Base-by-base conservation (phyloP, 1,284 basidiomycete species). In the Leccinum laetum region DNA sequence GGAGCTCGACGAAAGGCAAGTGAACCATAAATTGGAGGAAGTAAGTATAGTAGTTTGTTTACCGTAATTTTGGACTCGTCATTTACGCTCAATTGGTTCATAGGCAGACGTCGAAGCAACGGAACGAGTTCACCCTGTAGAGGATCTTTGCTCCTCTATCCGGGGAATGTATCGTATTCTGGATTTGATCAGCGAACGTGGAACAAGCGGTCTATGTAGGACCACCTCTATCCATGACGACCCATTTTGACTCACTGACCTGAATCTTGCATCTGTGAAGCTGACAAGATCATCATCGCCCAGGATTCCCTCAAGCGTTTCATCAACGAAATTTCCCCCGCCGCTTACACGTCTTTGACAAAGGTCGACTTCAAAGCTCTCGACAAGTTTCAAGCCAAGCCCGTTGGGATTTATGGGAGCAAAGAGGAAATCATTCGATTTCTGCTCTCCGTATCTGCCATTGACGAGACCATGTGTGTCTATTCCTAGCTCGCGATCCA, bases 201-300 rank as follows among this genome's bases (percentile, higher is more conserved):
- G 83, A 2, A 83, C 77, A 41, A 80, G 83, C 2, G 86, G 86
- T 18, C 73, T 84, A 46, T 84, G 85, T 85, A 73, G 70, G 75
- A 60, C 58, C 44, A 49, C 46, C n/a, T 53, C 24, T 55, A 3
- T 55, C 14, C 9, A 6, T 29, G 46, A 49, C 18, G 46, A 18
- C 46, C 16, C 46, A 49, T 49, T n/a, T 7, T 10, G 21, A 24
- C 18, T 11, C 46, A 5, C 53, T 16, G 59, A 53, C 37, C 29
- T 26, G 29, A 58, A 35, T 58, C 67, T 67, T 41, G 65, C 37
- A 52, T 53, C 24, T 32, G 2, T 49, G 3, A 66, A 88, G 85
- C 86, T 24, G 86, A 86, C 65, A 88, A 89, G 70, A 79, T 88
- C 55, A 81, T 89, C 71, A 87, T 88, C 49, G 79, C 79, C 26